These are phyloP conservation scores for Capsicum rhomboideum DNA, from an alignment of 257 asterid genomes.

Conservation along the genomic window DNA sequence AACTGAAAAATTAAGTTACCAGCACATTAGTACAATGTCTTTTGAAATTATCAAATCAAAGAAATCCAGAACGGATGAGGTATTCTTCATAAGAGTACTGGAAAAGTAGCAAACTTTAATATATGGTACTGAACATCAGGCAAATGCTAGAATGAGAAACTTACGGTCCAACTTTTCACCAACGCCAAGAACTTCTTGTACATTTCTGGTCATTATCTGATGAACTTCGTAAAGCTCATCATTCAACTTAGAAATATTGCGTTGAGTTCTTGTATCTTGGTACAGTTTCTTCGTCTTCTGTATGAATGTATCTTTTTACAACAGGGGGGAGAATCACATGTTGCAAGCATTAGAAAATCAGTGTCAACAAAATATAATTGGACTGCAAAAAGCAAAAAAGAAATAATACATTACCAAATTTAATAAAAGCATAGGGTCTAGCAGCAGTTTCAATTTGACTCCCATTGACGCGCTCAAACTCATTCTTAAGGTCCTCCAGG, in stretches of 20 bases:
- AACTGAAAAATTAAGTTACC: not conserved
- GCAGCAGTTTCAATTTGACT: conserved; percentile 97
- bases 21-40: not conserved
- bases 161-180: conserved; percentile 99
- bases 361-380: not conserved
- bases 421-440: conserved; percentile 94
- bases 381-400: conserved; percentile 2
- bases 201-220: conserved; percentile 99
- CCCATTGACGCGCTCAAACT: conserved; percentile 79
- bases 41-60: not conserved
- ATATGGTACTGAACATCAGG: not conserved
- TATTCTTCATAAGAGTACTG: not conserved
- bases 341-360: not conserved
- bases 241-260: conserved; percentile 80
- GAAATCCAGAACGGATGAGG: not conserved
- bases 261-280: conserved; percentile 94
- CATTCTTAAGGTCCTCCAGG: conserved; percentile 91
- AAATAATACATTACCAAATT: conserved; percentile 53
- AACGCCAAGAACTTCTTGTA: conserved; percentile 97
- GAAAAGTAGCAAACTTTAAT: not conserved
- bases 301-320: conserved; percentile 69
- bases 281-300: conserved; percentile 87
- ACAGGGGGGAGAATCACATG: conserved; percentile 4
- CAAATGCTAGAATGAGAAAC: conserved; percentile 16
- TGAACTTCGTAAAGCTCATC: conserved; percentile 99